phyloP scores from a whole-genome alignment of 306 rosid species.

The Canavalia ensiformis region DNA sequence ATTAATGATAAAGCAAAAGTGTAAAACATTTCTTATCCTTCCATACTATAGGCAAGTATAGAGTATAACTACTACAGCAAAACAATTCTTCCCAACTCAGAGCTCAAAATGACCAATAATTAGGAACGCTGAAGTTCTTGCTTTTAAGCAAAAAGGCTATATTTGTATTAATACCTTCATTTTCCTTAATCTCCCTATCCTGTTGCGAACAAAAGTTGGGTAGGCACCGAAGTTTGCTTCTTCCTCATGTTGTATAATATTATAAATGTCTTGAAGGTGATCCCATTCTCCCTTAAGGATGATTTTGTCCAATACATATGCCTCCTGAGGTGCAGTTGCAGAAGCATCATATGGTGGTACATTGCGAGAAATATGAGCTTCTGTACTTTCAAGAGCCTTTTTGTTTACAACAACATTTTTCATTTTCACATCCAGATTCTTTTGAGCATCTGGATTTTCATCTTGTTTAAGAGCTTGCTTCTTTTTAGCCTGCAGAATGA shows the following conservation, averaged over 20 bases:
- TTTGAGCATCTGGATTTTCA: slow-evolving; percentile 62
- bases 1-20: not conserved
- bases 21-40: slow-evolving; percentile 6
- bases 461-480: slow-evolving; percentile 54
- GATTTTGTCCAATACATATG: slow-evolving; percentile 80
- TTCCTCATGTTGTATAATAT: slow-evolving; percentile 52
- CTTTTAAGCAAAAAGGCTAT: slow-evolving; percentile 14
- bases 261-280: slow-evolving; percentile 72
- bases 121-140: not conserved
- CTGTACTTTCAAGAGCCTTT: slow-evolving; percentile 65
- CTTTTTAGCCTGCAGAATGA: slow-evolving; percentile 65
- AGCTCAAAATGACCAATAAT: not conserved
- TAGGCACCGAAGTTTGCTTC: slow-evolving; percentile 55
- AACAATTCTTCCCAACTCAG: not conserved
- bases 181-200: slow-evolving; percentile 53
- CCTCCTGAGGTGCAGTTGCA: slow-evolving; percentile 80
- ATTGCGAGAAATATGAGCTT: slow-evolving; percentile 61
- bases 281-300: slow-evolving; percentile 78
- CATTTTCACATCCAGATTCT: slow-evolving; percentile 64
- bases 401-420: slow-evolving; percentile 63
- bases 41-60: slow-evolving; percentile 17
- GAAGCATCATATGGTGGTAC: slow-evolving; percentile 76
- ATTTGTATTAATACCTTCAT: slow-evolving; percentile 61
- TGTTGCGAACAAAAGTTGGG: slow-evolving; percentile 70
- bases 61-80: not conserved